A percentile compares a stretch with the other conserved stretches of the same genome.
Conservation (phyloP, 805 yeast genomes). For the Jamesozyma hellenica region DNA sequence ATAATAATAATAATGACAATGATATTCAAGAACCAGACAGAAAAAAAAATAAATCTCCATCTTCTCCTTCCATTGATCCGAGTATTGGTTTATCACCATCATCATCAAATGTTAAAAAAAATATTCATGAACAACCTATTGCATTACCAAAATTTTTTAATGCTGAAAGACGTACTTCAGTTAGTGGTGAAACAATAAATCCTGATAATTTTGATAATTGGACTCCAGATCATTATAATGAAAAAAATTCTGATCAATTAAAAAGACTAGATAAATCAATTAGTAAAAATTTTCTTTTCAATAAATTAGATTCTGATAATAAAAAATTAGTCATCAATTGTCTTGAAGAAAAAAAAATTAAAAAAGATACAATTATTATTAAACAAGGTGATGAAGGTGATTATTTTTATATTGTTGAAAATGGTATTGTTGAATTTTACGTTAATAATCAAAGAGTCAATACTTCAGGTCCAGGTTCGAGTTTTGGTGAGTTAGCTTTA, state of each 20-base stretch:
- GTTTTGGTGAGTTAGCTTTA: conserved; percentile 93
- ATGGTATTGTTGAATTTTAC: conserved; percentile 70
- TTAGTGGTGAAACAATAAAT: conserved; percentile 78
- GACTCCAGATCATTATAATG: conserved; percentile 54
- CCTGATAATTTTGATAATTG: conserved; percentile 66
- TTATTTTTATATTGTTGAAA: conserved; percentile 12
- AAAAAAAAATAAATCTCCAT: conserved; percentile 3
- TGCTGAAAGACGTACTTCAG: conserved; percentile 80
- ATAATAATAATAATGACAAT: not conserved
- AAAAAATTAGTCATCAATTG: conserved; percentile 72
- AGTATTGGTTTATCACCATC: conserved; percentile 19
- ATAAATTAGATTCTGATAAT: conserved; percentile 70
- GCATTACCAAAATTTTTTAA: conserved; percentile 39
- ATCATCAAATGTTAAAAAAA: no score
- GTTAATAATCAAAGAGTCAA: conserved; percentile 59
- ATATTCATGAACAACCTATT: not conserved
- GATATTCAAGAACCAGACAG: not conserved
- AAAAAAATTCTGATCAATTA: conserved; percentile 53
- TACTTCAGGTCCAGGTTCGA: conserved; percentile 74
- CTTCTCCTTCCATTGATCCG: conserved; percentile 1
- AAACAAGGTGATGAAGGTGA: conserved; percentile 24
- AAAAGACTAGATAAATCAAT: conserved; percentile 60
- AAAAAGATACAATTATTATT: conserved; percentile 42
- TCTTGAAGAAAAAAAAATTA: conserved; percentile 59
- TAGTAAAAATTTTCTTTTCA: conserved; percentile 74